A percentile compares a stretch with the other conserved stretches of the same genome.
Conservation (phyloP, 2,329 filamentous ascomycete genomes). For the Cordyceps militaris region DNA sequence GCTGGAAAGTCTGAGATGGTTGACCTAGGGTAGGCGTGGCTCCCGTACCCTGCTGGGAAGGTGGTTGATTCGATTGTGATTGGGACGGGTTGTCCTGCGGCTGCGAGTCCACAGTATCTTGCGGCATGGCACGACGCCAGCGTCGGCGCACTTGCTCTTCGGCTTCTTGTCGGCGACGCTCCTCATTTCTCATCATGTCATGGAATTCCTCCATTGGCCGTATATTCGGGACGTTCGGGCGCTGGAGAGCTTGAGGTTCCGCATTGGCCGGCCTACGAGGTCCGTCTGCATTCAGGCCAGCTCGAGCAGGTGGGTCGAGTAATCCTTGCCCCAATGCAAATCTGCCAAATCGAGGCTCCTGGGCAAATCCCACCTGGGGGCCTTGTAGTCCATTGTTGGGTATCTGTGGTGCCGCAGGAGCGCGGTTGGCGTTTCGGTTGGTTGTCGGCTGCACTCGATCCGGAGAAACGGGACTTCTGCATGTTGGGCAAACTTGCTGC, state of each 20-base stretch:
- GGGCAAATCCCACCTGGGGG: background rate
- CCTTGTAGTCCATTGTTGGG: constrained; percentile 5
- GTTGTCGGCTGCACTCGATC: constrained; percentile 23
- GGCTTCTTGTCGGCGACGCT: constrained; percentile 5
- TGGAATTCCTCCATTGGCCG: constrained; percentile 5
- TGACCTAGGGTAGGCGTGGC: background rate
- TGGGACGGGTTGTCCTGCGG: background rate
- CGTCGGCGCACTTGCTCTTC: constrained; percentile 3
- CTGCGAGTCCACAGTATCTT: background rate
- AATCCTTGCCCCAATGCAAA: background rate
- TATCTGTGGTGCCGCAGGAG: constrained; percentile 18
- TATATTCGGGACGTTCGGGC: background rate
- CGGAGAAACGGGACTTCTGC: constrained; percentile 64
- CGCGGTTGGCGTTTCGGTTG: constrained; percentile 19
- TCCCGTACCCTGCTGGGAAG: background rate
- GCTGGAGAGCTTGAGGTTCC: background rate
- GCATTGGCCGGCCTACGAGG: background rate
- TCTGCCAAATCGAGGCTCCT: constrained; percentile 2
- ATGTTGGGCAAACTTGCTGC: constrained; percentile 95
- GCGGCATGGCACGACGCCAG: background rate
- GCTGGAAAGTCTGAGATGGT: background rate
- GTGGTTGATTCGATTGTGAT: background rate
- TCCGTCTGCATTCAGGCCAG: background rate
- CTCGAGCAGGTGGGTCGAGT: background rate
- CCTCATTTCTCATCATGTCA: constrained; percentile 7